phyloP scores from a whole-genome alignment of 305 asterid genomes.

The Fraxinus nigra region DNA sequence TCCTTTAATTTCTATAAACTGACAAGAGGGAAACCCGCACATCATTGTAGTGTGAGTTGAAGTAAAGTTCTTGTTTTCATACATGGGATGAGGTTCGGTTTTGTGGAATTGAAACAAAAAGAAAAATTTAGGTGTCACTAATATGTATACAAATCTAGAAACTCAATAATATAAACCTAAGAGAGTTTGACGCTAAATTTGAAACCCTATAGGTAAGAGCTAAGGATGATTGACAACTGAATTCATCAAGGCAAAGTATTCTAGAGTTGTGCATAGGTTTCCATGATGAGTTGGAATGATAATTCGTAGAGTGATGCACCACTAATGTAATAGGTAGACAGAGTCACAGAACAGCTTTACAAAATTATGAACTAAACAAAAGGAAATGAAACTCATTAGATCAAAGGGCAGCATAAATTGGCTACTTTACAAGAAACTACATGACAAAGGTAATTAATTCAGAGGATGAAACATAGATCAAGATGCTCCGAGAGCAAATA shows the following conservation, averaged over 20 bases:
- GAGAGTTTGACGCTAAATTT: not conserved
- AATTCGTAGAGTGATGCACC: not conserved
- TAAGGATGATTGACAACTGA: not conserved
- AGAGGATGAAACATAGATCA: not conserved
- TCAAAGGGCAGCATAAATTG: not conserved
- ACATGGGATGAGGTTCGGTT: not conserved
- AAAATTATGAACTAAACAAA: not conserved
- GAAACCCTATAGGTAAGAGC: not conserved
- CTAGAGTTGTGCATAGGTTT: not conserved
- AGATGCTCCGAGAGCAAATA: not conserved
- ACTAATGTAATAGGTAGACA: not conserved
- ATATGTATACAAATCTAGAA: not conserved
- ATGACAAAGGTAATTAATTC: not conserved
- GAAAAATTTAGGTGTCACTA: not conserved
- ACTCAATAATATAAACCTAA: not conserved
- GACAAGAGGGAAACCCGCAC: not conserved
- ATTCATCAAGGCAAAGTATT: not conserved
- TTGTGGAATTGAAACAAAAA: not conserved
- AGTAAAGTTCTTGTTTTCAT: not conserved
- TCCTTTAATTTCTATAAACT: not conserved
- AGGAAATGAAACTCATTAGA: not conserved
- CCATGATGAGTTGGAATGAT: not conserved
- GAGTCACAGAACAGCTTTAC: not conserved
- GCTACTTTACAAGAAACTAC: not conserved
- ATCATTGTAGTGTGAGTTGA: not conserved